Conservation (phyloP, 768 basidiomycete genomes). For the Termitomyces sp. region DNA sequence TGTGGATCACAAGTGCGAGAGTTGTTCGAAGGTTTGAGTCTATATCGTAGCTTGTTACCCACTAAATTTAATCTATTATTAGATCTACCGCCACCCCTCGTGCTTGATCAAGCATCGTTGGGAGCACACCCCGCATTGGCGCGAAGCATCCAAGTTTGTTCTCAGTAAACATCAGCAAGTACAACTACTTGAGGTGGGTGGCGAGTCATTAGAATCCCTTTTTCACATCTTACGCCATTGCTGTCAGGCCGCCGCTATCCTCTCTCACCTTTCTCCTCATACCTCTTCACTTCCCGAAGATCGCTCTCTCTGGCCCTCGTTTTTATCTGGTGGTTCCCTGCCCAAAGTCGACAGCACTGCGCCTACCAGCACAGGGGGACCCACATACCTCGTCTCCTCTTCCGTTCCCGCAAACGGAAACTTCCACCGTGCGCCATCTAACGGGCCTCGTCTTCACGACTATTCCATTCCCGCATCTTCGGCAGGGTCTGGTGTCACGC, state of each 20-base stretch:
- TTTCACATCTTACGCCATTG: not conserved
- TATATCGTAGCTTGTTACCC: slow-evolving; percentile 5
- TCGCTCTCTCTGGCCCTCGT: slow-evolving; percentile 87
- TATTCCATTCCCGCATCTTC: slow-evolving; percentile 43
- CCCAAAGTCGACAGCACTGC: slow-evolving; percentile 38
- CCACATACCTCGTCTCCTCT: slow-evolving; percentile 33
- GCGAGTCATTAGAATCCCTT: not conserved
- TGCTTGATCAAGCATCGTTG: slow-evolving; percentile 97
- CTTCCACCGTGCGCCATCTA: slow-evolving; percentile 22
- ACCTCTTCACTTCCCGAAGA: slow-evolving; percentile 84
- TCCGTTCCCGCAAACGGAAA: slow-evolving; percentile 41
- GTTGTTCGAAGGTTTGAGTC: slow-evolving; percentile 77
- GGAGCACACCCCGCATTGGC: slow-evolving; percentile 97
- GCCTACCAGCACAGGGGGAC: slow-evolving; percentile 11
- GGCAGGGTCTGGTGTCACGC: slow-evolving; percentile 37
- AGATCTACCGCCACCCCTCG: slow-evolving; percentile 89
- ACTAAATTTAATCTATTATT: slow-evolving; percentile 6
- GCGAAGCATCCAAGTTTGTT: slow-evolving; percentile 83
- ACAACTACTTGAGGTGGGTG: slow-evolving; percentile 82
- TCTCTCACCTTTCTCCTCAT: slow-evolving; percentile 75
- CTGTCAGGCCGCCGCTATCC: slow-evolving; percentile 85
- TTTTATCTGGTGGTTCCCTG: slow-evolving; percentile 65
- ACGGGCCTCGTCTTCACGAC: slow-evolving; percentile 62
- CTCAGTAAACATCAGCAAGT: slow-evolving; percentile 97
- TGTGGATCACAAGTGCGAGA: slow-evolving; percentile 87